phyloP scores from a whole-genome alignment of 495 filamentous ascomycete genomes.

The Aspergillus steynii region DNA sequence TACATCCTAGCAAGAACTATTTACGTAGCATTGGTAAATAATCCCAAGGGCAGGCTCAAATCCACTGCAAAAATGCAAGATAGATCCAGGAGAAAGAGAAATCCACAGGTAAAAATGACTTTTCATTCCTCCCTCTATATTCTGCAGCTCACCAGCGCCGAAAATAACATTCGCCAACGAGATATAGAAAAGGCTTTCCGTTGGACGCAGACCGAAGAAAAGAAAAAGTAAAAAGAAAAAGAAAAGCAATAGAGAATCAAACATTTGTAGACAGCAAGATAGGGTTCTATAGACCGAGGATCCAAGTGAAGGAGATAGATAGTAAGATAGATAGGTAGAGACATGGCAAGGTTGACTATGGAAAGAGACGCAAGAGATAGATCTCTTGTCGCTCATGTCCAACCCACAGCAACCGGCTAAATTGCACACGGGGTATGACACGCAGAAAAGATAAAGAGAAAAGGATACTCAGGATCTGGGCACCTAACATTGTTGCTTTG shows the following conservation, averaged over 20 bases:
- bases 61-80: neutral
- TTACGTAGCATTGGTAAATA: neutral
- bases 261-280: neutral
- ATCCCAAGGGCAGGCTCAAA: neutral
- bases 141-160: constrained; percentile 11
- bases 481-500: constrained; percentile 13
- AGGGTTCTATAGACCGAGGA: constrained; percentile 1
- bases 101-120: neutral
- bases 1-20: too few relatives aligned
- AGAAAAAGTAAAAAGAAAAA: neutral
- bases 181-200: neutral
- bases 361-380: constrained; percentile 22
- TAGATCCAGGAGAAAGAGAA: neutral
- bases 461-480: constrained; percentile 7
- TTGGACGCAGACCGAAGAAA: neutral
- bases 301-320: neutral
- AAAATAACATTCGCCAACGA: neutral
- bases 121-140: constrained; percentile 14
- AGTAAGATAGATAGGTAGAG: constrained; percentile 17
- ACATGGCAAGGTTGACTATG: constrained; percentile 26
- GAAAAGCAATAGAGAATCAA: neutral
- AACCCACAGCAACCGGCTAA: constrained; percentile 33
- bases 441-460: constrained; percentile 17
- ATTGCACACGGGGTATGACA: constrained; percentile 39
- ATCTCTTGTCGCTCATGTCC: constrained; percentile 22